Evolutionary conservation across 306 rosid species (phyloP).

Genomic region (Canavalia ensiformis): DNA sequence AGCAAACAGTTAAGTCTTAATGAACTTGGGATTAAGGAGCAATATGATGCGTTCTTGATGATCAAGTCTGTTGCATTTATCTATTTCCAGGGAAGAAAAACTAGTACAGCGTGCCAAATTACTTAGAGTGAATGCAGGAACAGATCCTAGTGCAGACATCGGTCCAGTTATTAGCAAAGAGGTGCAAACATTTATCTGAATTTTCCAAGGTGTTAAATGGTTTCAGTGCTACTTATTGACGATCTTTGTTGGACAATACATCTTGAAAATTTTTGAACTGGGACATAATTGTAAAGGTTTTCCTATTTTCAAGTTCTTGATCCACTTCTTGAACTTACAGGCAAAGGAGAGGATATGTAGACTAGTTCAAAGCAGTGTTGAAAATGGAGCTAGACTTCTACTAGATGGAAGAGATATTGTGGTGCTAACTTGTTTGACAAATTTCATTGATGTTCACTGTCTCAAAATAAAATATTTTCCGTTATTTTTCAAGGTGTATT

Average conservation of each 20-base stretch:
- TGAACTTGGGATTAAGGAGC: constrained; percentile 27
- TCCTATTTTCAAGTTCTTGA: constrained; percentile 24
- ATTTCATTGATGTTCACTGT: constrained; percentile 15
- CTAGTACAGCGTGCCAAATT: constrained; percentile 64
- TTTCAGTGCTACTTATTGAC: constrained; percentile 13
- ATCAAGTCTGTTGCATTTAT: constrained; percentile 34
- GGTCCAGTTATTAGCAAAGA: constrained; percentile 80
- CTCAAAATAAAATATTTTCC: constrained; percentile 1
- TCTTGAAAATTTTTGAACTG: not conserved
- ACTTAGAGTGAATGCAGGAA: constrained; percentile 73
- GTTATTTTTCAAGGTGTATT: not conserved
- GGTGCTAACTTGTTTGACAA: constrained; percentile 55
- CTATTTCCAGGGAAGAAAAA: constrained; percentile 65
- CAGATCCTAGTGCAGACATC: constrained; percentile 70
- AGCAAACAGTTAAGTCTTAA: not conserved
- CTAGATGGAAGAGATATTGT: constrained; percentile 72
- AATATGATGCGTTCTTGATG: constrained; percentile 25
- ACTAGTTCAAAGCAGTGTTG: constrained; percentile 66
- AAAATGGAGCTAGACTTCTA: constrained; percentile 72
- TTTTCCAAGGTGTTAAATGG: constrained; percentile 6
- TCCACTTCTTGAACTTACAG: constrained; percentile 49
- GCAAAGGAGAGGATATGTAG: constrained; percentile 66
- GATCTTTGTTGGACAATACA: constrained; percentile 7
- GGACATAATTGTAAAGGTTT: constrained; percentile 3
- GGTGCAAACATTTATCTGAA: constrained; percentile 52